These are phyloP conservation scores for Syzygium jambos DNA, from an alignment of 345 rosid species.

Conservation along the genomic window DNA sequence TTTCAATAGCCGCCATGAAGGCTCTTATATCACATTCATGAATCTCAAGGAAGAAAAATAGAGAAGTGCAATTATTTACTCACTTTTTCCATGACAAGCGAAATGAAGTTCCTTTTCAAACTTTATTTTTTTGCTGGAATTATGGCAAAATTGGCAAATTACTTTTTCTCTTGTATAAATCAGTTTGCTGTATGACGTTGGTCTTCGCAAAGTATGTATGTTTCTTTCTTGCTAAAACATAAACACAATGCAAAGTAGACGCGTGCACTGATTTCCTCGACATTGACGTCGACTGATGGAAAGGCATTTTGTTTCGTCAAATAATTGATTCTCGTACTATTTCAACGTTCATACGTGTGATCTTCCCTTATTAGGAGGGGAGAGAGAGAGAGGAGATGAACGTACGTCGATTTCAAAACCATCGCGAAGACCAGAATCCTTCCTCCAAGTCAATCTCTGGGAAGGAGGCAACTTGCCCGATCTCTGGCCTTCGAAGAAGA, in stretches of 20 bases:
- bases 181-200: neutral
- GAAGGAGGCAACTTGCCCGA: constrained; percentile 44
- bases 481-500: constrained; percentile 70
- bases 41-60: neutral
- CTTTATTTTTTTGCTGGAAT: neutral
- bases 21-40: neutral
- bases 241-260: neutral
- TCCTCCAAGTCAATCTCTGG: constrained; percentile 54
- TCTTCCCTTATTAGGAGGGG: neutral
- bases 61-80: neutral
- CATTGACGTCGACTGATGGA: neutral
- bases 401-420: constrained; percentile 32
- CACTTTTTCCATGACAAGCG: neutral
- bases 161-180: neutral
- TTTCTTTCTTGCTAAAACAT: neutral
- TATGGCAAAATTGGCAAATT: neutral
- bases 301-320: neutral
- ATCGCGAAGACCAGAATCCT: constrained; percentile 48
- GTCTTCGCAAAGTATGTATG: neutral
- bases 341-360: neutral
- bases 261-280: neutral
- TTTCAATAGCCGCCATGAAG: neutral
- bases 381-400: neutral
- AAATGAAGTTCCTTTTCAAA: neutral
- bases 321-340: neutral